Percentiles rank a stretch among this genome's conserved stretches.
These are phyloP conservation scores for Lasiodiplodia citricola DNA, from an alignment of 2,329 filamentous ascomycete genomes.

Conservation along the genomic window DNA sequence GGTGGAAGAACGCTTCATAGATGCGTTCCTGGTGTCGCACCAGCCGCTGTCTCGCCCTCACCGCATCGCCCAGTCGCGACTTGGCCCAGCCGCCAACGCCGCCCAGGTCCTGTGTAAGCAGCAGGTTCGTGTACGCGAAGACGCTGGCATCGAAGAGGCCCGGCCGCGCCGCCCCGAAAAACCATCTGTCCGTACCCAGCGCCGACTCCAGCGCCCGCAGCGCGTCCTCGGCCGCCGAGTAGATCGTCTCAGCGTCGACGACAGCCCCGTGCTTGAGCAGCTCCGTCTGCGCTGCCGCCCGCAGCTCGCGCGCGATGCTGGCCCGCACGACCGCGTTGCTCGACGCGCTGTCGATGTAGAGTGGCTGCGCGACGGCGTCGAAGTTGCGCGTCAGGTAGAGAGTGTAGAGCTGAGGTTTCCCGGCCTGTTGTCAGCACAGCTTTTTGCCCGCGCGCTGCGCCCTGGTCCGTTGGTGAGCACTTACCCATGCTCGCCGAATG, in stretches of 20 bases:
- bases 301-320: conserved; percentile 69
- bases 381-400: conserved; percentile 81
- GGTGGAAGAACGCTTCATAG: conserved; percentile 54
- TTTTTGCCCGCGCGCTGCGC: background rate
- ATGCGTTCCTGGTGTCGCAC: conserved; percentile 68
- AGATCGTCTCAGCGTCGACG: conserved; percentile 62
- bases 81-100: conserved; percentile 64
- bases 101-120: conserved; percentile 68
- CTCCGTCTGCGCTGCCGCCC: conserved; percentile 74
- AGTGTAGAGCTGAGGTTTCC: conserved; percentile 65
- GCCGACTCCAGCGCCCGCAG: conserved; percentile 66
- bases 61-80: conserved; percentile 60
- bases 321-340: conserved; percentile 66
- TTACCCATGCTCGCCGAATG: conserved; percentile 85
- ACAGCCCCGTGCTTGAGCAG: conserved; percentile 68
- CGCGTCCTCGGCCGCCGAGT: conserved; percentile 66
- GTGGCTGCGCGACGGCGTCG: conserved; percentile 64
- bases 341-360: conserved; percentile 72
- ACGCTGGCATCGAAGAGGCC: conserved; percentile 85
- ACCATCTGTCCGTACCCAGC: conserved; percentile 64
- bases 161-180: conserved; percentile 64
- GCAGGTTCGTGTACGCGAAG: conserved; percentile 85
- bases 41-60: conserved; percentile 66
- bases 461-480: conserved; percentile 28
- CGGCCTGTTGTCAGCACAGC: background rate